These are phyloP conservation scores for Xylariaceae sp. DNA, from an alignment of 2,329 filamentous ascomycete species.

Conservation along the genomic window DNA sequence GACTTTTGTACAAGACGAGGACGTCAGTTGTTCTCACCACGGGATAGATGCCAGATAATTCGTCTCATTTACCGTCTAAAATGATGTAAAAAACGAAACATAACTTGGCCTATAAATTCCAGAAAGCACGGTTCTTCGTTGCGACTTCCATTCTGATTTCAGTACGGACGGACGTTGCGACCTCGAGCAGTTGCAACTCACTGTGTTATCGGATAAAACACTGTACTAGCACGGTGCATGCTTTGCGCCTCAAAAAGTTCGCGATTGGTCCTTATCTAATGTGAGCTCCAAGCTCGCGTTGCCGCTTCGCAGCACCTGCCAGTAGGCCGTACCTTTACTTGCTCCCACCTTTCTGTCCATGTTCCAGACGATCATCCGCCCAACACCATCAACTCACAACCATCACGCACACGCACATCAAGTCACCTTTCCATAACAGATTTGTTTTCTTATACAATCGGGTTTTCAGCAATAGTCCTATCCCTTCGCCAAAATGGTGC, in stretches of 20 bases:
- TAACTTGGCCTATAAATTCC: no score
- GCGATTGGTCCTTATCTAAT: conserved; percentile 17
- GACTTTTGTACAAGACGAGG: no score
- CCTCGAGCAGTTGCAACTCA: not conserved
- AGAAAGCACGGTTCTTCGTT: no score
- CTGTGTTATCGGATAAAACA: not conserved
- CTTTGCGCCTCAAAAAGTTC: conserved; percentile 32
- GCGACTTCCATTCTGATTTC: no score
- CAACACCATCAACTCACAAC: conserved; percentile 2
- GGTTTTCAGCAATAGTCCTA: conserved; percentile 1
- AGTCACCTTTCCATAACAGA: not conserved
- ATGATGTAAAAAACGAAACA: no score
- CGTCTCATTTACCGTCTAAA: no score
- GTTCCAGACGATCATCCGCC: no score
- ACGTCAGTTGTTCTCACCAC: no score
- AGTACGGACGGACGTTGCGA: not conserved
- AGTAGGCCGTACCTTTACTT: conserved; percentile 1
- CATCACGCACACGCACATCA: not conserved
- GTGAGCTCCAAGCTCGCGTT: conserved; percentile 25
- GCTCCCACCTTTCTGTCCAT: not conserved
- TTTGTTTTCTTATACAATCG: not conserved
- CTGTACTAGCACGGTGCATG: conserved; percentile 20
- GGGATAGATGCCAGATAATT: no score
- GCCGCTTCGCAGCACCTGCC: conserved; percentile 14
- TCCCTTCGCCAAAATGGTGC: conserved; percentile 59